These are phyloP conservation scores for Trichoderma semiorbis DNA, from an alignment of 2,329 filamentous ascomycete genomes.

Conservation along the genomic window DNA sequence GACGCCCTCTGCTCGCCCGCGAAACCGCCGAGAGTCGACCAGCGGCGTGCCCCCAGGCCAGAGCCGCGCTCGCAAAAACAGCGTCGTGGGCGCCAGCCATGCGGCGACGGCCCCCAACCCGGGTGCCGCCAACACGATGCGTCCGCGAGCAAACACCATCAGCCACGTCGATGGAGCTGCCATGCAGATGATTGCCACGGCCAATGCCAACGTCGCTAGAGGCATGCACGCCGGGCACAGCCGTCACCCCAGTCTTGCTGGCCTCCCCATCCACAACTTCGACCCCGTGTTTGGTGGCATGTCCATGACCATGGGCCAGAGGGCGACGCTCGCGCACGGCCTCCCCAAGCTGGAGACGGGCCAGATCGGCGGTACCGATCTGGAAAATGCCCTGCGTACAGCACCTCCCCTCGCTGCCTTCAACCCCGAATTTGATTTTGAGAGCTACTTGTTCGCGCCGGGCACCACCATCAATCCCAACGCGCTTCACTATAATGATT, in stretches of 20 bases:
- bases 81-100: slow-evolving; percentile 61
- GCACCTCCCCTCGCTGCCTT: slow-evolving; percentile 67
- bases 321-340: slow-evolving; percentile 59
- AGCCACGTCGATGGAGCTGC: slow-evolving; percentile 81
- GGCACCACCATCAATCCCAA: slow-evolving; percentile 67
- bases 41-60: slow-evolving; percentile 64
- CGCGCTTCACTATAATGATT: slow-evolving; percentile 79
- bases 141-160: slow-evolving; percentile 92
- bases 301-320: slow-evolving; percentile 64
- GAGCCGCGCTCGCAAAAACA: slow-evolving; percentile 86
- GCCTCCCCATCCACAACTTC: slow-evolving; percentile 56
- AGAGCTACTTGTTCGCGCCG: slow-evolving; percentile 63
- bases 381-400: slow-evolving; percentile 68
- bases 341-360: slow-evolving; percentile 83
- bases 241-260: slow-evolving; percentile 72
- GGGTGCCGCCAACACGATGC: slow-evolving; percentile 57
- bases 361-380: slow-evolving; percentile 63
- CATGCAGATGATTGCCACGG: slow-evolving; percentile 67
- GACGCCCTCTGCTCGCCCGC: slow-evolving; percentile 79
- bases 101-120: slow-evolving; percentile 39
- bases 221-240: slow-evolving; percentile 55
- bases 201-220: slow-evolving; percentile 51
- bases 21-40: slow-evolving; percentile 86
- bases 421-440: slow-evolving; percentile 48
- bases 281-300: slow-evolving; percentile 70